Percentiles rank a stretch among this genome's conserved stretches.
Evolutionary conservation across 2,329 filamentous ascomycete species (phyloP).

Genomic region (Paracoccidioides lutzii): DNA sequence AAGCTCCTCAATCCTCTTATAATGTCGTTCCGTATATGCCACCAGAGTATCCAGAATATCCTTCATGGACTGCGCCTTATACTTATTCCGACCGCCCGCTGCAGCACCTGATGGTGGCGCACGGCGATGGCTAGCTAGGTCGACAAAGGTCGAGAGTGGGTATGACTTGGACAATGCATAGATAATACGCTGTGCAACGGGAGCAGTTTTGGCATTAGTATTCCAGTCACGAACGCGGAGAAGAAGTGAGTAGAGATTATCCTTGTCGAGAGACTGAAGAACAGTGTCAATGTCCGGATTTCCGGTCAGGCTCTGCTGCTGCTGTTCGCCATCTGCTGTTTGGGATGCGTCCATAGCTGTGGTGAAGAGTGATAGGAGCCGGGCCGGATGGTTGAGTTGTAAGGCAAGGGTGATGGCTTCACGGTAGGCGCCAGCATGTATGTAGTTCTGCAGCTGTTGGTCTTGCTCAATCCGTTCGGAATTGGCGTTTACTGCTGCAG

Average conservation of each 20-base stretch:
- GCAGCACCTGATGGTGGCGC: constrained; percentile 11
- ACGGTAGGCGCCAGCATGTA: constrained; percentile 74
- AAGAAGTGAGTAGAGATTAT: constrained; percentile 74
- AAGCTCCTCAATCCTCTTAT: constrained; percentile 75
- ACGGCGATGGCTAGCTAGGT: constrained; percentile 38
- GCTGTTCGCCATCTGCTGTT: constrained; percentile 19
- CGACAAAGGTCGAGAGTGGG: constrained; percentile 62
- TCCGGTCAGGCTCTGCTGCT: constrained; percentile 28
- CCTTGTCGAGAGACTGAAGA: constrained; percentile 61
- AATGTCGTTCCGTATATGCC: constrained; percentile 87
- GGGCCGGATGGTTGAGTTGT: constrained; percentile 84
- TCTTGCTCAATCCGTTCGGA: constrained; percentile 82
- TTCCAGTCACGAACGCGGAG: constrained; percentile 90
- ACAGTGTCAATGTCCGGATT: constrained; percentile 62
- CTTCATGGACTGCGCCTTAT: constrained; percentile 43
- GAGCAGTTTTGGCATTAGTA: constrained; percentile 77
- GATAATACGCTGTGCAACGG: constrained; percentile 74
- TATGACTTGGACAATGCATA: constrained; percentile 69
- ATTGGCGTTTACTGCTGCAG: constrained; percentile 58
- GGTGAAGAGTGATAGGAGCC: constrained; percentile 72
- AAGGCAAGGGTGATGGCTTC: constrained; percentile 86
- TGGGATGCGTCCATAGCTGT: constrained; percentile 50
- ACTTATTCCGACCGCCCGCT: constrained; percentile 19
- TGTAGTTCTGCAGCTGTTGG: constrained; percentile 86
- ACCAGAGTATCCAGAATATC: constrained; percentile 78